Conservation (phyloP, 2,329 filamentous ascomycete genomes). For the Dactylellina sp. region DNA sequence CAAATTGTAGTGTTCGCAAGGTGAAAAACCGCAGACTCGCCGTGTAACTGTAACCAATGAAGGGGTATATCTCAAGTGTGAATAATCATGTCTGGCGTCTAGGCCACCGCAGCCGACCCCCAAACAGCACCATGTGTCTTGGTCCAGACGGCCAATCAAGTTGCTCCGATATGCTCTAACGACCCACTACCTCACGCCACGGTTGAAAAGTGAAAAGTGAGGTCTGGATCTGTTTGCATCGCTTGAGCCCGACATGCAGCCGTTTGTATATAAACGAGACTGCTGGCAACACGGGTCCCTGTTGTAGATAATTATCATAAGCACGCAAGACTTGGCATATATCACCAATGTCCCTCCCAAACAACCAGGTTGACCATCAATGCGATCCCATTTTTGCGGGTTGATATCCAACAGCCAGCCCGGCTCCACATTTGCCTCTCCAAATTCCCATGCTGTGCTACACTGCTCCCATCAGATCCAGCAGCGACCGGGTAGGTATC, state of each 20-base stretch:
- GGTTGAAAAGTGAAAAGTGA: slow-evolving; percentile 12
- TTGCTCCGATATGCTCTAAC: slow-evolving; percentile 25
- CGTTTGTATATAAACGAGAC: neutral
- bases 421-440: slow-evolving; percentile 14
- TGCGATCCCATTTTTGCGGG: neutral
- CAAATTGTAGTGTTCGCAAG: slow-evolving; percentile 31
- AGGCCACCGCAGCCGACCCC: slow-evolving; percentile 22
- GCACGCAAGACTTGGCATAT: slow-evolving; percentile 55
- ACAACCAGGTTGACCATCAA: neutral
- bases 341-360: slow-evolving; percentile 34
- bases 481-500: neutral
- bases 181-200: slow-evolving; percentile 19
- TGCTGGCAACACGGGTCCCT: slow-evolving; percentile 27
- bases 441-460: slow-evolving; percentile 20
- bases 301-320: slow-evolving; percentile 23
- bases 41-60: too few species aligned
- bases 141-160: slow-evolving; percentile 25
- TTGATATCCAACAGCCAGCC: slow-evolving; percentile 1
- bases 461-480: neutral
- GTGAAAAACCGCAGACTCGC: too few species aligned
- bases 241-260: too few species aligned
- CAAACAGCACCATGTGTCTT: slow-evolving; percentile 29
- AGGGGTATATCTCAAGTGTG: neutral
- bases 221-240: too few species aligned
- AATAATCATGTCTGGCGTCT: neutral